Conservation (phyloP, 2,329 filamentous ascomycete species). For the Chrysosporium keratinophilum region DNA sequence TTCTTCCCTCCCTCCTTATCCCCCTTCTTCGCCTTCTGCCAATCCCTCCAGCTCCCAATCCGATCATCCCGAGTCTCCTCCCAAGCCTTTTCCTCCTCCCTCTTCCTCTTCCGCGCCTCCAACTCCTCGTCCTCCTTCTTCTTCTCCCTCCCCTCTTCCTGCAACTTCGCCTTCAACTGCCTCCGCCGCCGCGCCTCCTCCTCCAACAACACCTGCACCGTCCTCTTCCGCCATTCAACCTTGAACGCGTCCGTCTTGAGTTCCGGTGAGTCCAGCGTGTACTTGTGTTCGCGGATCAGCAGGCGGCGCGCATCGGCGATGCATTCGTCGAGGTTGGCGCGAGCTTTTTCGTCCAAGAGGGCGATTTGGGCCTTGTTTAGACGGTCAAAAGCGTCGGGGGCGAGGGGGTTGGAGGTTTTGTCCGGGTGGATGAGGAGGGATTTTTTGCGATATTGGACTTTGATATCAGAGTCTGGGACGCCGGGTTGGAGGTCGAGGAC, state of each 20-base stretch:
- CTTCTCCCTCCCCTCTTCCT: slow-evolving; percentile 88
- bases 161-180: slow-evolving; percentile 87
- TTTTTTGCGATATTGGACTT: slow-evolving; percentile 85
- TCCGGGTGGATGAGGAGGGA: slow-evolving; percentile 98
- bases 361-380: slow-evolving; percentile 88
- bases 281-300: slow-evolving; percentile 86
- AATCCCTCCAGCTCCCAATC: slow-evolving; percentile 89
- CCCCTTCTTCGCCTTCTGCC: slow-evolving; percentile 58
- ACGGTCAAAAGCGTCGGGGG: slow-evolving; percentile 91
- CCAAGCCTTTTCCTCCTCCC: slow-evolving; percentile 91
- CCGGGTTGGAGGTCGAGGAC: slow-evolving; percentile 93
- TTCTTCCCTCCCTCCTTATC: slow-evolving; percentile 54
- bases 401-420: slow-evolving; percentile 83
- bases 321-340: slow-evolving; percentile 76
- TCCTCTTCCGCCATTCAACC: slow-evolving; percentile 80
- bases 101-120: slow-evolving; percentile 69
- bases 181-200: slow-evolving; percentile 75
- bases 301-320: slow-evolving; percentile 94
- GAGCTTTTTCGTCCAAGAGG: slow-evolving; percentile 88
- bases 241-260: slow-evolving; percentile 70
- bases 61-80: slow-evolving; percentile 82
- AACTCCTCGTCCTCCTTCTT: slow-evolving; percentile 74
- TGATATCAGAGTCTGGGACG: slow-evolving; percentile 92
- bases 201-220: slow-evolving; percentile 79
- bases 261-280: slow-evolving; percentile 80